phyloP scores from a whole-genome alignment of 345 rosid genomes.

The Eucalyptus cloeziana region DNA sequence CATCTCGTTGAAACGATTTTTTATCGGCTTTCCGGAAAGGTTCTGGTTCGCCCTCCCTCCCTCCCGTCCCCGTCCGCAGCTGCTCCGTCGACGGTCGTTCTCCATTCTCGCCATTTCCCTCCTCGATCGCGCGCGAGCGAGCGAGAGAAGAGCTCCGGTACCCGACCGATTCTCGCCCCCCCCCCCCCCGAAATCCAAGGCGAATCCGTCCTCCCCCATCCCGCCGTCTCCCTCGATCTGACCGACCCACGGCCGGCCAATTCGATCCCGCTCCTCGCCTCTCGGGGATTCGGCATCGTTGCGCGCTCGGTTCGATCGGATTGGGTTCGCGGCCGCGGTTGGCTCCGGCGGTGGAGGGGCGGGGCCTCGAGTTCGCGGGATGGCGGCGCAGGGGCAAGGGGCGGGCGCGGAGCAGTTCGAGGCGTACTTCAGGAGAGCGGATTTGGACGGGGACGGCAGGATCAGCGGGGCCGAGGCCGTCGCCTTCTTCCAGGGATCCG shows the following conservation, averaged over 20 bases:
- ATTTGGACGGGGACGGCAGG: constrained; percentile 92
- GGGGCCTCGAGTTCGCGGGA: background rate
- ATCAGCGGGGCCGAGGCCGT: constrained; percentile 95
- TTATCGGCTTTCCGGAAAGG: background rate
- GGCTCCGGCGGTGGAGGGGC: background rate
- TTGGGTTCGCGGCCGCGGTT: background rate
- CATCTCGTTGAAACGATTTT: background rate
- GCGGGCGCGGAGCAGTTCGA: constrained; percentile 72
- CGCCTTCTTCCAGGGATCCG: constrained; percentile 83
- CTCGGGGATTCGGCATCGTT: background rate
- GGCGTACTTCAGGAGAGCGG: constrained; percentile 74
- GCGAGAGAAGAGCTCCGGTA: background rate
- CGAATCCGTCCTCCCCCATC: background rate
- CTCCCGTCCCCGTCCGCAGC: background rate
- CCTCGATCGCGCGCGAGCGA: background rate
- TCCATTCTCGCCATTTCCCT: background rate
- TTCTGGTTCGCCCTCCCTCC: background rate
- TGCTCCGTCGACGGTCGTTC: background rate
- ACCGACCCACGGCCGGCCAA: background rate
- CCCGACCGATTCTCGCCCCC: background rate
- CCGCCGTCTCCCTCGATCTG: background rate
- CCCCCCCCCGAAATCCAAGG: background rate
- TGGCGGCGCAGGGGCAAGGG: background rate
- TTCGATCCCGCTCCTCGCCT: background rate
- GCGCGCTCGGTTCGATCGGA: background rate